Conservation (phyloP, 257 asterid species). For the Scutellaria barbata region DNA sequence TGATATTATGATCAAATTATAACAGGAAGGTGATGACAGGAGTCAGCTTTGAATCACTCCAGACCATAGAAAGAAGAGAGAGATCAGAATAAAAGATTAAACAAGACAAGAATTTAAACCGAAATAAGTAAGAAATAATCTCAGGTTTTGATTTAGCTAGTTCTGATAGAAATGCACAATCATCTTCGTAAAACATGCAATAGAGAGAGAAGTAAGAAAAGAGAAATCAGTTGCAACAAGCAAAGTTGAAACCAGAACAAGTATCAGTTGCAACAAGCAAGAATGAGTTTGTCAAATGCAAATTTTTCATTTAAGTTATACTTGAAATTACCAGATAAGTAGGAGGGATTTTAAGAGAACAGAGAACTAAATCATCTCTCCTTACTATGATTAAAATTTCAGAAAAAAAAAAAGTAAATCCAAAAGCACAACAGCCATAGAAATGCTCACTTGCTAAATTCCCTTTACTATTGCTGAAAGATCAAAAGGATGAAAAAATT, state of each 20-base stretch:
- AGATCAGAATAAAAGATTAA: no score
- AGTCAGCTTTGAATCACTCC: no score
- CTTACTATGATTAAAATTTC: neutral
- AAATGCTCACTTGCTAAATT: neutral
- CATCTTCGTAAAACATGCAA: neutral
- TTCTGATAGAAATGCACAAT: slow-evolving; percentile 13
- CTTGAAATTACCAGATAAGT: slow-evolving; percentile 7
- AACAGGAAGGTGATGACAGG: no score
- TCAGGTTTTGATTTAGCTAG: neutral
- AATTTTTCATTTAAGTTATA: neutral
- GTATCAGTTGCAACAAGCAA: slow-evolving; percentile 10
- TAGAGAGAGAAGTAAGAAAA: neutral
- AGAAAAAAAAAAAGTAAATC: neutral
- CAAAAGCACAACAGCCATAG: neutral
- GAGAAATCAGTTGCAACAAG: slow-evolving; percentile 15
- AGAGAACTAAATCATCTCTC: neutral
- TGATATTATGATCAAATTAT: no score
- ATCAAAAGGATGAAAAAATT: neutral
- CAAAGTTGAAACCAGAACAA: slow-evolving; percentile 7
- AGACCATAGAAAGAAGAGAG: no score
- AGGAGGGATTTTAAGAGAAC: neutral
- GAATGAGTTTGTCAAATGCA: neutral
- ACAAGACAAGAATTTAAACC: no score
- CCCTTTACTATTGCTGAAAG: slow-evolving; percentile 1
- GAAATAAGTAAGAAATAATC: no score